Percentiles rank a stretch among this genome's conserved stretches.
These are phyloP conservation scores for Diaporthe vaccinii DNA, from an alignment of 2,329 filamentous ascomycete genomes.

Conservation along the genomic window DNA sequence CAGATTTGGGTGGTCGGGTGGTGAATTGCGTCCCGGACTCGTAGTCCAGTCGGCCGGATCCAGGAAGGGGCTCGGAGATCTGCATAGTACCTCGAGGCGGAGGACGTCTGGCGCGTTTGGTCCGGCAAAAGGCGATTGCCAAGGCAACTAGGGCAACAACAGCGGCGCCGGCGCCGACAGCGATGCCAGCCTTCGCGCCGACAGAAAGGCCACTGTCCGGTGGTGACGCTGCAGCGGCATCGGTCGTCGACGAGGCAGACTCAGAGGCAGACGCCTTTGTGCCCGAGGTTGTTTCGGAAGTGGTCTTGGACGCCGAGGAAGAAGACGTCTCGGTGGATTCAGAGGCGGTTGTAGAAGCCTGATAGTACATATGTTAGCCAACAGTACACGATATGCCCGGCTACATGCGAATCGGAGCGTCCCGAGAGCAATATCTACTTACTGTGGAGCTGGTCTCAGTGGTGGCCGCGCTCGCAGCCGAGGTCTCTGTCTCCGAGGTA, in stretches of 20 bases:
- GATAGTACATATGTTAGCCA: not conserved
- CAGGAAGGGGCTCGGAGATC: constrained; percentile 66
- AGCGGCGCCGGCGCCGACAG: constrained; percentile 59
- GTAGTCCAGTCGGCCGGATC: constrained; percentile 55
- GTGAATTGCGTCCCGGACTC: constrained; percentile 55
- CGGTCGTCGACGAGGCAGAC: constrained; percentile 41
- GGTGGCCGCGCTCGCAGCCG: constrained; percentile 23
- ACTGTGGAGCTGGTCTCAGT: constrained; percentile 33
- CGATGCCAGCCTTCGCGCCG: constrained; percentile 64
- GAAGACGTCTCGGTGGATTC: constrained; percentile 28
- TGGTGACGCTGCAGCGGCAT: not conserved
- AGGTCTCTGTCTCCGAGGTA: constrained; percentile 9
- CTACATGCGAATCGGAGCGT: not conserved
- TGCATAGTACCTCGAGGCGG: constrained; percentile 50
- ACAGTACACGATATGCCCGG: not conserved
- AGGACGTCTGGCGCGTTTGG: constrained; percentile 48
- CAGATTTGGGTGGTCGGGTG: constrained; percentile 45
- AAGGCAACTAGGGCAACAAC: constrained; percentile 56
- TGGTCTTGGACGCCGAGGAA: constrained; percentile 14
- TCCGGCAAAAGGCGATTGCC: constrained; percentile 56
- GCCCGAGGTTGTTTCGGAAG: constrained; percentile 6
- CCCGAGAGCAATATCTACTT: not conserved
- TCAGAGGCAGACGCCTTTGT: constrained; percentile 11
- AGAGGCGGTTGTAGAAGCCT: constrained; percentile 34
- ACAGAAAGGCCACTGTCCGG: constrained; percentile 51